Evolutionary conservation across 1,284 basidiomycete species (phyloP), one percentile per base, ranked within the genome.

Genomic region (Ganoderma lucidum): DNA sequence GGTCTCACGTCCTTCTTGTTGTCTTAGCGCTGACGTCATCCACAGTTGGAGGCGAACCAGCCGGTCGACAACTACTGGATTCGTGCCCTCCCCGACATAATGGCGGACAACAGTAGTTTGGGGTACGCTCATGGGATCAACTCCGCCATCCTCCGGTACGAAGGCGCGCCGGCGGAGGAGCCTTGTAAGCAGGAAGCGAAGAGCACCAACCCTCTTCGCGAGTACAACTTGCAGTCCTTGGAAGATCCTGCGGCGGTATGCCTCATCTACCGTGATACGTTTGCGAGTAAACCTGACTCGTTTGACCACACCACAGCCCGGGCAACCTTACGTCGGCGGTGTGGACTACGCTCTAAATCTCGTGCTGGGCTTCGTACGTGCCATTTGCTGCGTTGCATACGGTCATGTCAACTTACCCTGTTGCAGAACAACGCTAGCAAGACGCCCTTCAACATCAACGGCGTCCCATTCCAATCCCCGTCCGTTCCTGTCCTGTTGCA

Each of bases 91-190:
- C 83, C 84, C 0, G 63, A 65, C 41, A 23, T 76, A 48, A 35
- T 66, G 10, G 30, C 80, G 78, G 67, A 78, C 80, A 14, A 45
- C 10, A 23, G 56, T 8, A 32, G 30, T 19, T 35, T 56, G 53
- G 81, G 67, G 17, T 68, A 84, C 69, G 75, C 67, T 0, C 79
- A 78, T 12, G 84, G 84, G 5, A 75, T 83, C 59, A 87, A 87
- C 72, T 80, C 81, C n/a, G 90, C 87, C 2, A 87, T 91, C 65
- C 74, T 90, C 35, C 83, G 85, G 19, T 91, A 91, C 73, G 68
- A 56, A 0, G 84, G 85, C 4, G 89, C 88, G 3, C 72, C 78
- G 0, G 68, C 68, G 15, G 30, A 35, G 53, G 53, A 56, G 53
- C 53, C 53, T 0, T 60, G 58, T 12, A 86, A 89, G 39, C 88